Conservation (phyloP, 2,329 filamentous ascomycete genomes). For the Fusarium protoensiforme region DNA sequence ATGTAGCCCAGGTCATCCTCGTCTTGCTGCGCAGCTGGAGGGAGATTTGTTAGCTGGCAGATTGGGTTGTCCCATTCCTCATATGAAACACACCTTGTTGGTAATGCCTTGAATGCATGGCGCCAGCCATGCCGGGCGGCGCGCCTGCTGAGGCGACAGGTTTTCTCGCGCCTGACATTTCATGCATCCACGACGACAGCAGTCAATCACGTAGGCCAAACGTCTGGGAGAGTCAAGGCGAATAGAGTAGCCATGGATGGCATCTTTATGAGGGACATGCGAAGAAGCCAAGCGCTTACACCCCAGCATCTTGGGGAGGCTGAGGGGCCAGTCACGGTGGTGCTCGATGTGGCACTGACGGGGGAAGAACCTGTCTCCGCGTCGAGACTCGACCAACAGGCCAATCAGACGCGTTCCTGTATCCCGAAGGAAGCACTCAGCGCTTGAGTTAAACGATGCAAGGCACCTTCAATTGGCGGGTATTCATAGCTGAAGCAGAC, state of each 20-base stretch:
- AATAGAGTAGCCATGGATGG: neutral
- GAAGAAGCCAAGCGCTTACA: neutral
- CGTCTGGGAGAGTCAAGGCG: neutral
- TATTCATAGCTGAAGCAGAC: conserved; percentile 19
- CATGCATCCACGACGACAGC: neutral
- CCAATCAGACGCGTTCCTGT: conserved; percentile 2
- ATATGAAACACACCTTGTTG: conserved; percentile 11
- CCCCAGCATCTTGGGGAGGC: neutral
- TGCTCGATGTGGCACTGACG: neutral
- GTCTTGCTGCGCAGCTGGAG: conserved; percentile 13
- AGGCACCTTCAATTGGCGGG: conserved; percentile 24
- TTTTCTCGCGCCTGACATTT: neutral
- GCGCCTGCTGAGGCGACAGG: neutral
- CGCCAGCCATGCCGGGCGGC: neutral
- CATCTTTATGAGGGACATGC: conserved; percentile 13
- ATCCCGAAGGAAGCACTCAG: conserved; percentile 3
- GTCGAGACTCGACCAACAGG: neutral
- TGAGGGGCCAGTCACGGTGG: neutral
- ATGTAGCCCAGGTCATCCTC: conserved; percentile 18
- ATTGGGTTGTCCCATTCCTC: neutral
- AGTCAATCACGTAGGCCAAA: neutral
- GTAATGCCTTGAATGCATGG: conserved; percentile 6
- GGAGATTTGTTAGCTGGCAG: neutral
- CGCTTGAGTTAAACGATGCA: conserved; percentile 7
- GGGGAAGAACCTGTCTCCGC: neutral